Evolutionary conservation across 2,329 filamentous ascomycete genomes (phyloP).

Genomic region (Stachybotrys chartarum): DNA sequence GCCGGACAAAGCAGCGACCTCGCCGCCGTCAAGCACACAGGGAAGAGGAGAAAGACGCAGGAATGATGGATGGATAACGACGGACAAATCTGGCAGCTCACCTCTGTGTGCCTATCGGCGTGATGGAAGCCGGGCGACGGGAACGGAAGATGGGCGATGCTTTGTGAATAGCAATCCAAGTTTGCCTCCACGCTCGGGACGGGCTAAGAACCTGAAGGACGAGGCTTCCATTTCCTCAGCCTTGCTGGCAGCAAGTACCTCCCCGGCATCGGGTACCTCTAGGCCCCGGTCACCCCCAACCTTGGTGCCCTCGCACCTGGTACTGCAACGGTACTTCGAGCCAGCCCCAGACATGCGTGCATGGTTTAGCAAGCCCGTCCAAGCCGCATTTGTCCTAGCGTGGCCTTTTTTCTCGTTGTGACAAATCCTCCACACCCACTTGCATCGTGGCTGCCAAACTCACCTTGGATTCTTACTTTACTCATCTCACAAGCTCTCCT

Average conservation of each 20-base stretch:
- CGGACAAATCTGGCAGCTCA: conserved; percentile 14
- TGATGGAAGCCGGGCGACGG: background rate
- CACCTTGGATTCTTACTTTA: background rate
- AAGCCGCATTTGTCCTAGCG: background rate
- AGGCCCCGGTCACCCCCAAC: no score
- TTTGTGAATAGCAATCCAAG: no score
- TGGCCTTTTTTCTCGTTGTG: background rate
- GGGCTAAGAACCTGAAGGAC: background rate
- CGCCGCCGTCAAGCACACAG: background rate
- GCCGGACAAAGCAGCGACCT: no score
- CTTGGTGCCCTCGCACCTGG: no score
- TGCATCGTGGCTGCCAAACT: background rate
- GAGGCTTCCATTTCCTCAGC: background rate
- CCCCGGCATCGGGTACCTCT: no score
- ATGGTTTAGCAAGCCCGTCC: background rate
- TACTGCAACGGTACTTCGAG: no score
- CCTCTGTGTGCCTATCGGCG: conserved; percentile 11
- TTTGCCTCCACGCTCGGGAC: background rate
- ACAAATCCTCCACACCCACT: background rate
- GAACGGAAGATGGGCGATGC: background rate
- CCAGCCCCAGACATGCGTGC: no score
- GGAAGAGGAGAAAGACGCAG: background rate
- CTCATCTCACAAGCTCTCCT: background rate
- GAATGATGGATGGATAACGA: background rate
- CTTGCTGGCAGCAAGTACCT: background rate